A percentile compares a stretch with the other conserved stretches of the same genome.
phyloP scores from a whole-genome alignment of 176 grass and related monocot genomes.

The Phoenix dactylifera region DNA sequence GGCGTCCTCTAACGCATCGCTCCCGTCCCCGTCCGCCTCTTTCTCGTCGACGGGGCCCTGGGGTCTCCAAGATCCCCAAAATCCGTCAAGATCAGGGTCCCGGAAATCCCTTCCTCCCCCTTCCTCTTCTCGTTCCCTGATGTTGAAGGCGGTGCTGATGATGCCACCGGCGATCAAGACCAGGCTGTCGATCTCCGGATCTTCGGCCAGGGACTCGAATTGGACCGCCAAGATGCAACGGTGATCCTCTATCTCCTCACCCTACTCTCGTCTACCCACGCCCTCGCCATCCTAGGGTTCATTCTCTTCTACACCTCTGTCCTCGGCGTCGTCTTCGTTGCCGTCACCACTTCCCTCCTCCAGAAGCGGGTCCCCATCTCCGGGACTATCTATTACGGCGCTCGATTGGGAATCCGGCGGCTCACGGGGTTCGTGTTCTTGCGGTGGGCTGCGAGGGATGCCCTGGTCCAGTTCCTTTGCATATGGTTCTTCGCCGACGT shows the following conservation, averaged over 20 bases:
- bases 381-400: constrained; percentile 38
- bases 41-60: constrained; percentile 27
- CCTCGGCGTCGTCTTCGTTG: constrained; percentile 51
- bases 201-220: constrained; percentile 26
- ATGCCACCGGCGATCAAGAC: background rate
- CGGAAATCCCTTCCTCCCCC: constrained; percentile 16
- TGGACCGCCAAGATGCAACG: constrained; percentile 45
- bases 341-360: constrained; percentile 34
- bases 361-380: constrained; percentile 21
- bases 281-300: constrained; percentile 59
- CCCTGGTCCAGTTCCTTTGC: constrained; percentile 66
- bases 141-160: background rate
- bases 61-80: constrained; percentile 33
- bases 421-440: constrained; percentile 62
- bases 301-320: constrained; percentile 53
- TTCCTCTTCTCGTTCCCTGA: constrained; percentile 26
- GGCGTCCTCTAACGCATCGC: background rate
- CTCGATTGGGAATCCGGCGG: constrained; percentile 29
- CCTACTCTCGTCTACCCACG: constrained; percentile 59
- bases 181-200: constrained; percentile 30
- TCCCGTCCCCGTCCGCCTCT: constrained; percentile 26
- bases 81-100: constrained; percentile 24
- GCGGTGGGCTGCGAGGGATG: constrained; percentile 68
- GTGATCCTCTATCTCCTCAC: constrained; percentile 57
- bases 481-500: constrained; percentile 75